Base-by-base conservation (phyloP, 805 yeast genomes). In the Candida oleophila region DNA sequence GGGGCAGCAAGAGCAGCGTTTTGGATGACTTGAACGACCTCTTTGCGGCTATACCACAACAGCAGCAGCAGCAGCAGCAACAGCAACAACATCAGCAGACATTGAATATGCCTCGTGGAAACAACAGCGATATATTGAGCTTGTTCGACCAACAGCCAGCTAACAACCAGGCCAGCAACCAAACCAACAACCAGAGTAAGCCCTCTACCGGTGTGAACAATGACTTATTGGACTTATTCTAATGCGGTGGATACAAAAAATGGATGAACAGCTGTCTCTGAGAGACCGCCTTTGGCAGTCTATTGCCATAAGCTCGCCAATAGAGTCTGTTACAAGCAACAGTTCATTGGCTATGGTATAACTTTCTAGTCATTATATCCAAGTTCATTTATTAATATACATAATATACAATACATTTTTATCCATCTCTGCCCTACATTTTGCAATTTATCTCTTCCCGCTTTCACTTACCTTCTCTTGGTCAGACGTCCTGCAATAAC, bases 1-100 rank as follows among this genome's bases (percentile, higher is more conserved):
- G 53, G 14, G 54, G 51, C 7, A 59, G 50, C 18, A 45, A 54
- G 8, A 46, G 69, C 3, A 77, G 76, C 47, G 76, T 84, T 15
- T 67, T 89, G 51, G 87, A 82, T 51, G 96, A 89, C 55, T 73
- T 89, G 58, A 88, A 83, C 55, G 95, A 87, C 60, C 69, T 89
- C 44, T 89, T 82, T 69, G 55, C 73, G 42, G 60, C 76, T 38
- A 42, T 42, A 5, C 45, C 38, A 62, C 73, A n/a, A 49, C 56
- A n/a, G 49, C 62, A 8, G 59, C 57, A 18, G 49, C 43, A 22
- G 38, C 44, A 45, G 47, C 48, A 44, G 53, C 53, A 45, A 16
- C 58, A 39, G 22, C 46, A 50, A 35, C 39, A 46, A 19, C 60
- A 38, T 33, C 51, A 21, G 18, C 54, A n/a, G 39, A 28, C 18